Conservation (phyloP, 2,329 filamentous ascomycete species). For the Coniochaeta sp. region DNA sequence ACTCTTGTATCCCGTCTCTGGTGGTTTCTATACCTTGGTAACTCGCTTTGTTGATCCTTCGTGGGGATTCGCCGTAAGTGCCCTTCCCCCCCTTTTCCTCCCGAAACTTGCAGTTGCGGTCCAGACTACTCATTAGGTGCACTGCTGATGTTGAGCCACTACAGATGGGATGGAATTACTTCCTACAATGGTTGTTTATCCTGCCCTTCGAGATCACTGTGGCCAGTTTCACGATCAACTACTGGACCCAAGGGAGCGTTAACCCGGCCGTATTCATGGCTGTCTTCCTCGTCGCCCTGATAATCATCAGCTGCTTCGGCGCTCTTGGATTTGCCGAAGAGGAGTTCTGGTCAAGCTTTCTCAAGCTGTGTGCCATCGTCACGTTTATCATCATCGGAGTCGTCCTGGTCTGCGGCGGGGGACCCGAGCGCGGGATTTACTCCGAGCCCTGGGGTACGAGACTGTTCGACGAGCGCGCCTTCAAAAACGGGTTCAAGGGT, state of each 20-base stretch:
- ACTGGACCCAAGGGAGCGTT: slow-evolving; percentile 49
- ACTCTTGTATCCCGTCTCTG: slow-evolving; percentile 54
- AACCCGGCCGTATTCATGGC: slow-evolving; percentile 48
- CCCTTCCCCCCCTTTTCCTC: too few species aligned
- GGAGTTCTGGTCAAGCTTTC: not conserved
- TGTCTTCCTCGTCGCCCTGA: slow-evolving; percentile 37
- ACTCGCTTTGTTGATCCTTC: slow-evolving; percentile 55
- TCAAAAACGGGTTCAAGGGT: slow-evolving; percentile 38
- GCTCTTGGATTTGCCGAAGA: not conserved
- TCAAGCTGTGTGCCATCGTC: not conserved
- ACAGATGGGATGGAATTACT: slow-evolving; percentile 40
- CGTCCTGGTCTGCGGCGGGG: slow-evolving; percentile 25
- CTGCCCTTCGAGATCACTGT: slow-evolving; percentile 56
- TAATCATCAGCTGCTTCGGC: slow-evolving; percentile 6
- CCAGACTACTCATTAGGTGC: not conserved
- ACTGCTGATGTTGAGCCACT: not conserved
- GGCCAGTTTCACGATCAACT: slow-evolving; percentile 54
- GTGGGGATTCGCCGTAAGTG: slow-evolving; percentile 37
- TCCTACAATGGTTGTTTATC: slow-evolving; percentile 46
- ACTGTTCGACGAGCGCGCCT: slow-evolving; percentile 53
- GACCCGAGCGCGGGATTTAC: slow-evolving; percentile 40
- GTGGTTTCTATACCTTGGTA: slow-evolving; percentile 54
- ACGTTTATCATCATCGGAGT: slow-evolving; percentile 47
- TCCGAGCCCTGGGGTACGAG: slow-evolving; percentile 68
- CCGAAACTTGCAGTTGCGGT: not conserved